phyloP scores from a whole-genome alignment of 164 flowering plant species.

The Tetrastigma voinierianum region DNA sequence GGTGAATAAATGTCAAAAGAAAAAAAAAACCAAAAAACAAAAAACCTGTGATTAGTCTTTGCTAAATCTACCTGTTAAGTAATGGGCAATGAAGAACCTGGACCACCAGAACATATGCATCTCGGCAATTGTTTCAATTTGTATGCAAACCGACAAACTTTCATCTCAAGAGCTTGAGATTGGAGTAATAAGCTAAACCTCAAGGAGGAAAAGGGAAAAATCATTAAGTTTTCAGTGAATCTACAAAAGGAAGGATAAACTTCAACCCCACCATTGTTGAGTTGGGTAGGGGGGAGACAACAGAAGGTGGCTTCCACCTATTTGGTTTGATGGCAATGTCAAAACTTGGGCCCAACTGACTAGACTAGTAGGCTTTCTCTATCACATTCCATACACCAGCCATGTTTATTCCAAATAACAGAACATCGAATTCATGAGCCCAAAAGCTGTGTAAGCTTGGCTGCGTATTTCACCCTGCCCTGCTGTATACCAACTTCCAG shows the following conservation, averaged over 20 bases:
- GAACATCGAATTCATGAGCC: too few species aligned
- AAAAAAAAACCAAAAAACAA: background rate
- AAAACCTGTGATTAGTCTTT: background rate
- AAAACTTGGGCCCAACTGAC: slow-evolving; percentile 7
- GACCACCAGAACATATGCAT: background rate
- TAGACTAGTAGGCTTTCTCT: slow-evolving; percentile 7
- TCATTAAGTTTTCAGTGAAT: background rate
- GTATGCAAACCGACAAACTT: too few species aligned
- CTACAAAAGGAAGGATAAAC: slow-evolving; percentile 1
- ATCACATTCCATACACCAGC: too few species aligned
- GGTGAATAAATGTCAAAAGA: too few species aligned
- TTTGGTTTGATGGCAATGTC: slow-evolving; percentile 3
- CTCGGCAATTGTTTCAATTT: too few species aligned
- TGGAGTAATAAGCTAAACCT: too few species aligned
- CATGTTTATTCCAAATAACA: background rate
- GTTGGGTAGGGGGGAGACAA: slow-evolving; percentile 14
- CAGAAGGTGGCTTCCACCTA: slow-evolving; percentile 20
- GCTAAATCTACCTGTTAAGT: background rate
- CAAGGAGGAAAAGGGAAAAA: too few species aligned
- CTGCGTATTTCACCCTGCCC: too few species aligned
- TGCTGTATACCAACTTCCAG: too few species aligned
- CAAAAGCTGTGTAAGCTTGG: too few species aligned
- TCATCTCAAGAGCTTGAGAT: too few species aligned
- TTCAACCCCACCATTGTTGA: slow-evolving; percentile 13
- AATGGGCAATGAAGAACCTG: background rate